Evolutionary conservation across 148 eudicot species (phyloP).

Genomic region (Cornus kousa): DNA sequence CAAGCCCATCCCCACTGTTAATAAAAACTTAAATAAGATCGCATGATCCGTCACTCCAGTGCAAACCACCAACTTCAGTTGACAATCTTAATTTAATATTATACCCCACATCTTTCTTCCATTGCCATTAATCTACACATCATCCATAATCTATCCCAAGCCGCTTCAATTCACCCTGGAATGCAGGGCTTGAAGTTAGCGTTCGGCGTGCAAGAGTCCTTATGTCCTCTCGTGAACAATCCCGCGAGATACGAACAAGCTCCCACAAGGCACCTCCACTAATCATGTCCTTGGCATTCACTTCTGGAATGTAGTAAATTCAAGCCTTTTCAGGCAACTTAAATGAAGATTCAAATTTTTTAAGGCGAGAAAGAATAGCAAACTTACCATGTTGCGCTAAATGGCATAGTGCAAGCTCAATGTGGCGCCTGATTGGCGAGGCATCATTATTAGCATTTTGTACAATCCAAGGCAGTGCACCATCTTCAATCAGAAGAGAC

Average conservation of each 20-base stretch:
- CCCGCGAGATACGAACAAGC: conserved; percentile 81
- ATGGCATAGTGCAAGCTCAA: conserved; percentile 93
- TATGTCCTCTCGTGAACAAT: conserved; percentile 79
- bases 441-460: conserved; percentile 87
- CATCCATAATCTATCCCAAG: conserved; percentile 49
- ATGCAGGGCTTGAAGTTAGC: conserved; percentile 61
- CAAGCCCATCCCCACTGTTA: neutral
- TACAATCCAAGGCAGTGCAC: conserved; percentile 87
- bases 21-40: conserved; percentile 3
- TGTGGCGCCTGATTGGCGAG: conserved; percentile 76
- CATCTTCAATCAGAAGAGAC: conserved; percentile 82
- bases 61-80: neutral
- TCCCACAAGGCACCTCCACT: conserved; percentile 87
- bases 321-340: neutral
- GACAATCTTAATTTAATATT: neutral
- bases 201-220: conserved; percentile 71
- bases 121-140: neutral
- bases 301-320: conserved; percentile 43
- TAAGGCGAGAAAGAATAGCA: conserved; percentile 4
- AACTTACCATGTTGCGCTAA: conserved; percentile 81
- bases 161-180: conserved; percentile 68
- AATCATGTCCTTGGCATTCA: conserved; percentile 84
- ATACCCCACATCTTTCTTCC: neutral
- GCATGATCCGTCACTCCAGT: neutral
- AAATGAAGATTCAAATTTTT: conserved; percentile 1